A percentile compares a stretch with the other conserved stretches of the same genome.
phyloP scores from a whole-genome alignment of 163 green algal species.

The Scenedesmus sp. region DNA sequence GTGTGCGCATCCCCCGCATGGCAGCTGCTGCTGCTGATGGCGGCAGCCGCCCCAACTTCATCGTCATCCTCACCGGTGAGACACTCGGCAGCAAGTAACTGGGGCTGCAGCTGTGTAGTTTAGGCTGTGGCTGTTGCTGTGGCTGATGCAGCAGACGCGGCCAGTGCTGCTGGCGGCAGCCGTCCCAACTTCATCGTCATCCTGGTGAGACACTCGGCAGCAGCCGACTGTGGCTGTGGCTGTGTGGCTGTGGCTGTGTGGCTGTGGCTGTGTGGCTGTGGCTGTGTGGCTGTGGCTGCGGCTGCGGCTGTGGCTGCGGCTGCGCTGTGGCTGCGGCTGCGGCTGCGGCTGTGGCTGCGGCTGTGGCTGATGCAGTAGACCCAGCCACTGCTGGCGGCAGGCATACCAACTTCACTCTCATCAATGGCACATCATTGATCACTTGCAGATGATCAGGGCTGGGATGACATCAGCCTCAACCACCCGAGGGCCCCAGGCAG shows the following conservation, averaged over 20 bases:
- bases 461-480: constrained; percentile 39
- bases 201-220: constrained; percentile 3
- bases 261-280: too few relatives aligned
- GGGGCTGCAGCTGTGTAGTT: too few relatives aligned
- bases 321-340: too few relatives aligned
- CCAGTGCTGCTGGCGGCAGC: not conserved
- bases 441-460: constrained; percentile 36
- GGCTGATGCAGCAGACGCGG: not conserved
- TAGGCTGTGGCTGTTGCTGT: too few relatives aligned
- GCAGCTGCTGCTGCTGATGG: not conserved
- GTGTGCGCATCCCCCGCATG: constrained; percentile 6
- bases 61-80: constrained; percentile 40
- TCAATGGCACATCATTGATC: not conserved
- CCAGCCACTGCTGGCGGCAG: not conserved
- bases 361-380: too few relatives aligned
- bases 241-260: too few relatives aligned
- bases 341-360: too few relatives aligned
- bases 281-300: too few relatives aligned
- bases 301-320: not conserved
- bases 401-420: not conserved
- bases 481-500: constrained; percentile 21
- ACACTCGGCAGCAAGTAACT: not conserved
- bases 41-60: constrained; percentile 33
- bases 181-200: constrained; percentile 50
- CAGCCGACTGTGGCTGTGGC: too few relatives aligned